phyloP scores from a whole-genome alignment of 257 asterid species.

The Nicotiana otophora region DNA sequence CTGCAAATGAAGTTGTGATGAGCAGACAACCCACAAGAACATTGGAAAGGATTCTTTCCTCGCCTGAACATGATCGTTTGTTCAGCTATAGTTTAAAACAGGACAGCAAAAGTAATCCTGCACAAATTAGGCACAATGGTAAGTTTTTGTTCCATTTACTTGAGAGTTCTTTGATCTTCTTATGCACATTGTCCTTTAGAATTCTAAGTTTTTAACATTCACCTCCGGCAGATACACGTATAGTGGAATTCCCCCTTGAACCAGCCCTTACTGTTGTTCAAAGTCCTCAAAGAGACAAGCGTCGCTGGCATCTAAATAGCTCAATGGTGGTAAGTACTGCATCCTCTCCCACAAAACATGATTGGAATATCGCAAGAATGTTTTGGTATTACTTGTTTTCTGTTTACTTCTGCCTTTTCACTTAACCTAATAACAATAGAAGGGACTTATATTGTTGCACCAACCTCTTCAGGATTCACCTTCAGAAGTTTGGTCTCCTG shows the following conservation, averaged over 20 bases:
- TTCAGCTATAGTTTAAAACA: slow-evolving; percentile 36
- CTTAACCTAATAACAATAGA: not conserved
- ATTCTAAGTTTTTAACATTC: not conserved
- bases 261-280: not conserved
- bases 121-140: not conserved
- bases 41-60: slow-evolving; percentile 47
- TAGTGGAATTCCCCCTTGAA: slow-evolving; percentile 16
- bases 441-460: not conserved
- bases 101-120: slow-evolving; percentile 6
- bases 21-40: slow-evolving; percentile 39
- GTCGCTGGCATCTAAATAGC: slow-evolving; percentile 12
- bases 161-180: not conserved
- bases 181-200: not conserved
- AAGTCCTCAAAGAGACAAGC: slow-evolving; percentile 16
- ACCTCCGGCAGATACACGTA: not conserved
- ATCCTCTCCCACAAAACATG: not conserved
- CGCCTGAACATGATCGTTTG: slow-evolving; percentile 46
- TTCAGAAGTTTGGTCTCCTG: slow-evolving; percentile 32
- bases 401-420: not conserved
- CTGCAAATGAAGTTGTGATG: slow-evolving; percentile 11
- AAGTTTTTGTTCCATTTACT: not conserved
- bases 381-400: not conserved
- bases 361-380: not conserved
- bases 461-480: slow-evolving; percentile 29
- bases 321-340: slow-evolving; percentile 28